These are phyloP conservation scores for Fusarium graminum DNA, from an alignment of 2,329 filamentous ascomycete species.

Conservation along the genomic window DNA sequence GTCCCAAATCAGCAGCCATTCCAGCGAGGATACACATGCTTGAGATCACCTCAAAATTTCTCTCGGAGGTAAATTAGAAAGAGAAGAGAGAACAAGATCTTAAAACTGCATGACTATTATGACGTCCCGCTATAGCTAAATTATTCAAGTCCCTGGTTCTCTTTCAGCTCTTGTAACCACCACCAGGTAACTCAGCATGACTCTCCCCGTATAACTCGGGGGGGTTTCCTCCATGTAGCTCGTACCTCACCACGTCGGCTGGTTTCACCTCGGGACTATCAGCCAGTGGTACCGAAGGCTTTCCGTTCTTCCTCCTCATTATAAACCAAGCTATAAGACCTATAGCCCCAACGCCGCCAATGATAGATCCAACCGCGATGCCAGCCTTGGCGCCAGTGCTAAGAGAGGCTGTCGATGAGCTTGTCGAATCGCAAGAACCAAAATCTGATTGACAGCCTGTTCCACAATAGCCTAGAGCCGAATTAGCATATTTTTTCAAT, in stretches of 20 bases:
- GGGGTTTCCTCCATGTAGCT: not conserved
- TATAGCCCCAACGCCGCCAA: not conserved
- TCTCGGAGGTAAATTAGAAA: too few relatives aligned
- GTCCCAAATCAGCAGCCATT: too few relatives aligned
- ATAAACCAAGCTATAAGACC: not conserved
- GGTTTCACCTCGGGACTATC: not conserved
- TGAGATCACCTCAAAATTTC: too few relatives aligned
- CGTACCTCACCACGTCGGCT: not conserved
- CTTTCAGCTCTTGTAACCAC: not conserved
- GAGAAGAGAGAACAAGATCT: too few relatives aligned
- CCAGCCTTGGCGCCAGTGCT: constrained; percentile 7
- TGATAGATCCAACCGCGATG: not conserved
- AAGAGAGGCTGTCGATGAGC: not conserved
- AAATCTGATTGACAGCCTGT: too few relatives aligned
- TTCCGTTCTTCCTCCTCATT: constrained; percentile 1
- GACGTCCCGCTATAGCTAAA: not conserved
- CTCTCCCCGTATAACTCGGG: not conserved
- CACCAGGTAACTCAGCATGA: not conserved
- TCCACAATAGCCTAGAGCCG: too few relatives aligned
- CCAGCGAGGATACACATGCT: too few relatives aligned
- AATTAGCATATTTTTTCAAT: too few relatives aligned
- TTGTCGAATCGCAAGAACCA: not conserved
- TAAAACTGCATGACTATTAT: not conserved
- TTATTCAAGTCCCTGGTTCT: not conserved
- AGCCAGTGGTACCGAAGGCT: not conserved